Evolutionary conservation across 2,329 filamentous ascomycete species (phyloP).

Genomic region (Nannizziopsis barbatae): DNA sequence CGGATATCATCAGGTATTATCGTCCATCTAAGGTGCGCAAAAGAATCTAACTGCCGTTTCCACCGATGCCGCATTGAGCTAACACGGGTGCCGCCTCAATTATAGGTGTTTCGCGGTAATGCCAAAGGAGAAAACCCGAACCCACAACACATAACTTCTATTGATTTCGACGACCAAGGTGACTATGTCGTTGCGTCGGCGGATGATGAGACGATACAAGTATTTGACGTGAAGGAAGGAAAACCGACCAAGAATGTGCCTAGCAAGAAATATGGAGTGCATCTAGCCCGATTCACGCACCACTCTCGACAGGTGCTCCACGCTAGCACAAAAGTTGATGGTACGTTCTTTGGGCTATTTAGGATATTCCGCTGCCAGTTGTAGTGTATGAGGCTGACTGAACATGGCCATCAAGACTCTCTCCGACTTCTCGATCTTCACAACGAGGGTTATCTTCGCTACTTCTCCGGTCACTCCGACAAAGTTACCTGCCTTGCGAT

Average conservation of each 20-base stretch:
- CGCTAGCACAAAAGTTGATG: constrained; percentile 87
- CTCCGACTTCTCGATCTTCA: constrained; percentile 74
- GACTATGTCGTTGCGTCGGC: constrained; percentile 84
- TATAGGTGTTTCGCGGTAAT: constrained; percentile 25
- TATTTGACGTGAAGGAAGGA: constrained; percentile 88
- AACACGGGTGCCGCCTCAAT: no score
- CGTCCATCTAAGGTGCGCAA: constrained; percentile 61
- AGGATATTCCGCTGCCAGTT: neutral
- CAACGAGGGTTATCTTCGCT: constrained; percentile 92
- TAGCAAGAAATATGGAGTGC: constrained; percentile 93
- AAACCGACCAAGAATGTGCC: constrained; percentile 79
- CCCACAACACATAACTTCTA: constrained; percentile 61
- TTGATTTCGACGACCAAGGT: constrained; percentile 94
- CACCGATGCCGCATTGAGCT: no score
- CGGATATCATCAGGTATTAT: constrained; percentile 66
- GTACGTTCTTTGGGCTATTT: constrained; percentile 35
- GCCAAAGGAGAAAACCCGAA: constrained; percentile 29
- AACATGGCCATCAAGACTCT: constrained; percentile 48
- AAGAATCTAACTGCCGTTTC: neutral
- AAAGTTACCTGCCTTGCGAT: constrained; percentile 73
- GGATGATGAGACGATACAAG: constrained; percentile 88
- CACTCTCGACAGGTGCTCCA: constrained; percentile 85
- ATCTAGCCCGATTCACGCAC: constrained; percentile 89
- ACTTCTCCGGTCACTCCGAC: constrained; percentile 83
- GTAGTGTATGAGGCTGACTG: neutral